A percentile compares a stretch with the other conserved stretches of the same genome.
These are phyloP conservation scores for Fomitopsis schrenkii DNA, from an alignment of 1,284 basidiomycete species.

Conservation along the genomic window DNA sequence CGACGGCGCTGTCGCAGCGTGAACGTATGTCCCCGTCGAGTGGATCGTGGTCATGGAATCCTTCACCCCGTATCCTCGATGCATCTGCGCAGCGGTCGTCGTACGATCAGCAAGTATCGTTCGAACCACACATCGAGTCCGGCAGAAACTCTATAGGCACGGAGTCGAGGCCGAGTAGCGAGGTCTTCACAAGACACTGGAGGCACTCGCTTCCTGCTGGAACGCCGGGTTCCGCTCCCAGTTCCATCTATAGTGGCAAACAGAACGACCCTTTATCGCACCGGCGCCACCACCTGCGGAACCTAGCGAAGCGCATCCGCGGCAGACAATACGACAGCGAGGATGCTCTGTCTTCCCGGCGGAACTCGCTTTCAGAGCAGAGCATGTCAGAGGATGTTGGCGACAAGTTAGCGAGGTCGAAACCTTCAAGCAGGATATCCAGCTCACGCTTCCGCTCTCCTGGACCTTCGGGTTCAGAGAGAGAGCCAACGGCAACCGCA, in stretches of 20 bases:
- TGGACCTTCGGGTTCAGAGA: background rate
- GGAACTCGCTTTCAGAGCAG: conserved; percentile 45
- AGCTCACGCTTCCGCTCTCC: conserved; percentile 3
- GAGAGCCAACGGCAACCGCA: background rate
- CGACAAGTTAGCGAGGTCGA: conserved; percentile 16
- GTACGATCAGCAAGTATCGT: conserved; percentile 41
- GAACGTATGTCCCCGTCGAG: conserved; percentile 31
- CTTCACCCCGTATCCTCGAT: conserved; percentile 35
- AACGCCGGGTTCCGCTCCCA: conserved; percentile 29
- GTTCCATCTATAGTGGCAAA: conserved; percentile 32
- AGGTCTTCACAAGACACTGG: conserved; percentile 38
- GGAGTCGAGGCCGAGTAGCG: conserved; percentile 39
- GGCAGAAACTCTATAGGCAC: conserved; percentile 33
- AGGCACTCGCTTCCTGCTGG: conserved; percentile 26
- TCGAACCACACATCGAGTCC: conserved; percentile 29
- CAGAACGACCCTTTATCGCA: conserved; percentile 37
- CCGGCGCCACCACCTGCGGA: conserved; percentile 36
- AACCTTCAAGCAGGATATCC: conserved; percentile 10
- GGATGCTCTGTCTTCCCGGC: conserved; percentile 41
- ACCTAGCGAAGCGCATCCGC: conserved; percentile 34
- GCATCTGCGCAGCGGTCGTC: conserved; percentile 37
- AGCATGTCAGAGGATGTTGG: conserved; percentile 31
- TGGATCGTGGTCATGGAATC: conserved; percentile 24
- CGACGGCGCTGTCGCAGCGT: conserved; percentile 13
- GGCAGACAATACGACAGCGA: conserved; percentile 37